A percentile compares a stretch with the other conserved stretches of the same genome.
These are phyloP conservation scores for Suillus subluteus DNA, from an alignment of 768 basidiomycete genomes.

Conservation along the genomic window DNA sequence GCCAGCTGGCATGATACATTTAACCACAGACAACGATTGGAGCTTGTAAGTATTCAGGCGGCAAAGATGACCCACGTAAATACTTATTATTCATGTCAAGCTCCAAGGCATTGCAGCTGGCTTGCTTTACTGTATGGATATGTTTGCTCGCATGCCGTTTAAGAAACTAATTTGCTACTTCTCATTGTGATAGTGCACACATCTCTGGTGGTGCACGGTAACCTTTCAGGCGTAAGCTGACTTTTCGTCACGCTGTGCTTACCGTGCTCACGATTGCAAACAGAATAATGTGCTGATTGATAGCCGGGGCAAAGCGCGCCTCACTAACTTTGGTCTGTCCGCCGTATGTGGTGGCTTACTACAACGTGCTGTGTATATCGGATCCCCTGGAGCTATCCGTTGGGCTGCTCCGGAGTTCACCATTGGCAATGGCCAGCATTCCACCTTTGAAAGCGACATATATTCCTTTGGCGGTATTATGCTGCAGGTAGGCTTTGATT, in stretches of 20 bases:
- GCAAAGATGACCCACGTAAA: background rate
- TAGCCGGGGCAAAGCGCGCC: conserved; percentile 32
- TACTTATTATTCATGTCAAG: background rate
- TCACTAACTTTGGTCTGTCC: conserved; percentile 40
- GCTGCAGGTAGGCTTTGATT: conserved; percentile 21
- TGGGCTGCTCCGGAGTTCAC: conserved; percentile 52
- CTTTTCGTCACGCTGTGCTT: background rate
- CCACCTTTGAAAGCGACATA: conserved; percentile 12
- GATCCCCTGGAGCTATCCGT: conserved; percentile 42
- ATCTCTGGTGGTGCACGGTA: conserved; percentile 24
- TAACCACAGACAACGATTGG: background rate
- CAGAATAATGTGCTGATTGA: conserved; percentile 39
- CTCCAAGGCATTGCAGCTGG: conserved; percentile 10
- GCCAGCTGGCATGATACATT: background rate
- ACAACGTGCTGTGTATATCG: background rate
- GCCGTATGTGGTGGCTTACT: background rate
- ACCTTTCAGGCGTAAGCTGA: conserved; percentile 31
- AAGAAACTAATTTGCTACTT: background rate
- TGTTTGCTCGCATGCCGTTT: background rate
- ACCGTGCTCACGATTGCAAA: background rate
- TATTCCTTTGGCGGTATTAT: conserved; percentile 34
- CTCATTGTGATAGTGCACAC: background rate
- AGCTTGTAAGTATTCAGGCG: background rate
- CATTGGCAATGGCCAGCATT: background rate
- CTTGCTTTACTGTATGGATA: conserved; percentile 8